phyloP scores from a whole-genome alignment of 176 grass and related monocot species.

The Aegilops umbellulata region DNA sequence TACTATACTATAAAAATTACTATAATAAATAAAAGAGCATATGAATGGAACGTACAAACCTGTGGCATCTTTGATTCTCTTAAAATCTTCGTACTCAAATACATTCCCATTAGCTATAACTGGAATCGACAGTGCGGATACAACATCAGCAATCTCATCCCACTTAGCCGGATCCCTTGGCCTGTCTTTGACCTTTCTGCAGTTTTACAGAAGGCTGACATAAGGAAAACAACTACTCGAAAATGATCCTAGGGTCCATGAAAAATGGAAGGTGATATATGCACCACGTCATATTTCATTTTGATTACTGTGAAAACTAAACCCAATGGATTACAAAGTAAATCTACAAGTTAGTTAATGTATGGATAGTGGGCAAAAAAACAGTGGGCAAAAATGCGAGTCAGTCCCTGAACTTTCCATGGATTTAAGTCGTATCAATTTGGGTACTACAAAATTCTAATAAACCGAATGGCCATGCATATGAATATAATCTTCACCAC shows the following conservation, averaged over 20 bases:
- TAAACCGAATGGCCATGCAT: not conserved
- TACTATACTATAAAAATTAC: not conserved
- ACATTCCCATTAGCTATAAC: slow-evolving; percentile 98
- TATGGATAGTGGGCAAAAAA: not conserved
- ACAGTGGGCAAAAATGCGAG: not conserved
- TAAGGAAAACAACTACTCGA: slow-evolving; percentile 3
- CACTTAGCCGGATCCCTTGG: slow-evolving; percentile 93
- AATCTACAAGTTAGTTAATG: slow-evolving; percentile 4
- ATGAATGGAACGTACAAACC: slow-evolving; percentile 40
- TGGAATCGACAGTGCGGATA: slow-evolving; percentile 83
- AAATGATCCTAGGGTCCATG: not conserved
- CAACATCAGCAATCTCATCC: slow-evolving; percentile 94
- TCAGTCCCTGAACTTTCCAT: not conserved
- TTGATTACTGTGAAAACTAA: not conserved
- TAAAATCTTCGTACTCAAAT: slow-evolving; percentile 96
- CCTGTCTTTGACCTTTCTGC: slow-evolving; percentile 90
- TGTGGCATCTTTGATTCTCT: slow-evolving; percentile 70
- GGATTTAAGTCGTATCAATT: not conserved
- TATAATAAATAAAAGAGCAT: not conserved
- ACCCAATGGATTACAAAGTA: not conserved
- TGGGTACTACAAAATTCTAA: not conserved
- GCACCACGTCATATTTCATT: slow-evolving; percentile 3
- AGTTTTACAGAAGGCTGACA: slow-evolving; percentile 18
- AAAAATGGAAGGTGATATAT: not conserved
- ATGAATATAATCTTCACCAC: not conserved